Percentiles rank a stretch among this genome's conserved stretches.
Conservation (phyloP, 2,329 filamentous ascomycete genomes). For the Helotiales sp. region DNA sequence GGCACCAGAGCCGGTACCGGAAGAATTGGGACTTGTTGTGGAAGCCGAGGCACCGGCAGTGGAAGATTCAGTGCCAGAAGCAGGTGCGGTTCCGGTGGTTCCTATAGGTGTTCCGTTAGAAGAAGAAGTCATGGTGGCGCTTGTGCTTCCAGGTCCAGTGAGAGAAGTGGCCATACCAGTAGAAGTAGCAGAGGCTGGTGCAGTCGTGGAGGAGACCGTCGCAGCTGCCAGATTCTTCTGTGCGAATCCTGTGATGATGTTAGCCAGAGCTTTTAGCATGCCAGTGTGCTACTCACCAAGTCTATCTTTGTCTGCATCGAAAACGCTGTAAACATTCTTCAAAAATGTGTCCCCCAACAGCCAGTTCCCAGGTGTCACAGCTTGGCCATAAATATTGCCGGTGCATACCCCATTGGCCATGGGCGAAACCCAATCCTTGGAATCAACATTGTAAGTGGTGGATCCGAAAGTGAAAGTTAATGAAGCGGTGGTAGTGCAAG, state of each 20-base stretch:
- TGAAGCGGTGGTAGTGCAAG: slow-evolving; percentile 68
- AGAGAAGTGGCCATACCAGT: slow-evolving; percentile 29
- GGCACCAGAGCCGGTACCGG: background rate
- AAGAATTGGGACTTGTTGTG: slow-evolving; percentile 30
- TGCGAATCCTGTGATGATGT: slow-evolving; percentile 33
- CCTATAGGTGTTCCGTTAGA: slow-evolving; percentile 18
- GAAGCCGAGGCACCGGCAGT: slow-evolving; percentile 23
- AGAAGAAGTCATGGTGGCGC: slow-evolving; percentile 1
- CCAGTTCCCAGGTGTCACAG: slow-evolving; percentile 70
- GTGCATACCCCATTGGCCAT: slow-evolving; percentile 54
- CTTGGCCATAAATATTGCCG: slow-evolving; percentile 76
- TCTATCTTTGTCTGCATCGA: slow-evolving; percentile 72
- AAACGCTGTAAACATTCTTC: slow-evolving; percentile 88
- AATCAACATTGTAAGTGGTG: slow-evolving; percentile 67
- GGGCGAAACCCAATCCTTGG: slow-evolving; percentile 70
- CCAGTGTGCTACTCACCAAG: slow-evolving; percentile 57
- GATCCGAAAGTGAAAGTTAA: slow-evolving; percentile 73
- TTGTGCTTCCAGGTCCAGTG: slow-evolving; percentile 15
- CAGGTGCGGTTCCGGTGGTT: slow-evolving; percentile 18
- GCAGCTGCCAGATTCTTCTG: slow-evolving; percentile 18
- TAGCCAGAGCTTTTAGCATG: slow-evolving; percentile 12
- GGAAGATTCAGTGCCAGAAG: slow-evolving; percentile 11
- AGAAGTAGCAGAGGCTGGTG: slow-evolving; percentile 28
- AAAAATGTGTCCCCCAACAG: slow-evolving; percentile 85
- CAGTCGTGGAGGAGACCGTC: slow-evolving; percentile 21